Conservation (phyloP, 805 yeast species). For the Kodamaea leandrae region DNA sequence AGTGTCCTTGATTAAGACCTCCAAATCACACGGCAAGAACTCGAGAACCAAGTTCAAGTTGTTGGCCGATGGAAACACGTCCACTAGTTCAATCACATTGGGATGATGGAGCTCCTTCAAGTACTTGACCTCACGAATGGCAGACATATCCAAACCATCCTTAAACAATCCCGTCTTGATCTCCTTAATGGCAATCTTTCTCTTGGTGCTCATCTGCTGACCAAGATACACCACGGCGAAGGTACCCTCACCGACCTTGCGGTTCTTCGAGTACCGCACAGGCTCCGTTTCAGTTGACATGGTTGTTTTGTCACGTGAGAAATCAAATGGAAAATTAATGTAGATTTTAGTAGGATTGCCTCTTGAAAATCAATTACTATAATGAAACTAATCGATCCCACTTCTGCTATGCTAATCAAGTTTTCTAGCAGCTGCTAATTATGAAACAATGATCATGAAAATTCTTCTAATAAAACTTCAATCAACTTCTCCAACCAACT, state of each 20-base stretch:
- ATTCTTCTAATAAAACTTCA: too few relatives aligned
- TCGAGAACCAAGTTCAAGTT: constrained; percentile 86
- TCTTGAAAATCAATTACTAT: too few relatives aligned
- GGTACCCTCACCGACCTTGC: constrained; percentile 97
- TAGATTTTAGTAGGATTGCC: too few relatives aligned
- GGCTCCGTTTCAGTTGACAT: not conserved
- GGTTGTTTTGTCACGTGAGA: not conserved
- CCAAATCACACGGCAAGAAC: constrained; percentile 88
- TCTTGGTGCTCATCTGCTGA: constrained; percentile 48
- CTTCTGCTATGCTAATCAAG: too few relatives aligned
- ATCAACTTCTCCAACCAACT: too few relatives aligned
- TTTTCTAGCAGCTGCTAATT: too few relatives aligned
- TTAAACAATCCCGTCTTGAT: constrained; percentile 92
- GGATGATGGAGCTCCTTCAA: constrained; percentile 72
- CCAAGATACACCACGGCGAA: constrained; percentile 96
- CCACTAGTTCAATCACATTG: constrained; percentile 84
- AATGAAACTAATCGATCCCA: too few relatives aligned
- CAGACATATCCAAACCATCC: constrained; percentile 97
- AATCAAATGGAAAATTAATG: not conserved
- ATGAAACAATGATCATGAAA: too few relatives aligned
- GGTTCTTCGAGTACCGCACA: constrained; percentile 49
- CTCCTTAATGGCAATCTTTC: constrained; percentile 87
- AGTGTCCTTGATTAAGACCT: constrained; percentile 80
- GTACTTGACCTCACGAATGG: constrained; percentile 88
- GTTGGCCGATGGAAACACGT: constrained; percentile 70